Evolutionary conservation across 2,329 filamentous ascomycete species (phyloP).

Genomic region (Pseudocercospora fuligena): DNA sequence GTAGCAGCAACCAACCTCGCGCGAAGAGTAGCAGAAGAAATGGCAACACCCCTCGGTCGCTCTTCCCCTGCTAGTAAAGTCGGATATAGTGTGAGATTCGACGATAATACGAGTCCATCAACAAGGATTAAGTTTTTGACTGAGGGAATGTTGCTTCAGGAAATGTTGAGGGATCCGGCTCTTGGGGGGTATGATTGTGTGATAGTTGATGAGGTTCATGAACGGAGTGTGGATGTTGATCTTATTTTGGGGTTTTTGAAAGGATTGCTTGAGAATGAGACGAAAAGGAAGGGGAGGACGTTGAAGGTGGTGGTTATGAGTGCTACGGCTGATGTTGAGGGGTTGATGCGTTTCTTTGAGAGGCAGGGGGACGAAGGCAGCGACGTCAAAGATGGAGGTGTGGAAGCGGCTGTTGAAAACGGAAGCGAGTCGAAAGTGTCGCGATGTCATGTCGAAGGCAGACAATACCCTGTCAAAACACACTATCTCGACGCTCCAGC

Average conservation of each 20-base stretch:
- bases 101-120: conserved; percentile 80
- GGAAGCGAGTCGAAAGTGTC: conserved; percentile 15
- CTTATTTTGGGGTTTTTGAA: conserved; percentile 86
- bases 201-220: conserved; percentile 95
- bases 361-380: not conserved
- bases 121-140: conserved; percentile 92
- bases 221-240: conserved; percentile 93
- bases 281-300: conserved; percentile 60
- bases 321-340: conserved; percentile 88
- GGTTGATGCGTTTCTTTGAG: conserved; percentile 75
- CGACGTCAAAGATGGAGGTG: not conserved
- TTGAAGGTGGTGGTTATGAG: conserved; percentile 96
- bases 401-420: not conserved
- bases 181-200: conserved; percentile 86
- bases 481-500: conserved; percentile 75
- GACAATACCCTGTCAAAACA: conserved; percentile 83
- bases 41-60: conserved; percentile 67
- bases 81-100: conserved; percentile 94
- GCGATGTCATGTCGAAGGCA: conserved; percentile 74
- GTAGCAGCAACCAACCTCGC: conserved; percentile 93
- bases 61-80: conserved; percentile 68
- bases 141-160: conserved; percentile 93
- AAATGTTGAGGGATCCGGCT: conserved; percentile 83
- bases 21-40: conserved; percentile 82
- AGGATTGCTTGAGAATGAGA: conserved; percentile 69